Evolutionary conservation across 495 filamentous ascomycete species (phyloP), one percentile per base, ranked within the genome.

Genomic region (Lophium mytilinum): DNA sequence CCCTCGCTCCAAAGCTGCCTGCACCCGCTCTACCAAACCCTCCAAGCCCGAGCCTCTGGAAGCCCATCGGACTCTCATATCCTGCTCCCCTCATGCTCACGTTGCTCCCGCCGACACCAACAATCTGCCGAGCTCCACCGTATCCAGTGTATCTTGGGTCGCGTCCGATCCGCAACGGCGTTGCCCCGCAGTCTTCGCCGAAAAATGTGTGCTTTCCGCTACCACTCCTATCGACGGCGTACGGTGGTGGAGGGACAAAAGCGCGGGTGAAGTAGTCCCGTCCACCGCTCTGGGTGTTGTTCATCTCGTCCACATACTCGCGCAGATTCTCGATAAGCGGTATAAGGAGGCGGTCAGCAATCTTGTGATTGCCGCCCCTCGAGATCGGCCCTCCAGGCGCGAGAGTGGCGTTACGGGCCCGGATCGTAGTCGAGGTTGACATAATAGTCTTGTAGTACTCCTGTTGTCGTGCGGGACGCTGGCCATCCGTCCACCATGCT

Each of bases 401-500:
- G n/a, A 50, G 51, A 39, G 58, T 57, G 12, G 39, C 42, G 11
- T 46, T 55, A 7, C 9, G 39, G 45, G 12, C 48, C 21, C 24
- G 7, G 48, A 11, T 46, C 0, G 48, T 17, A 11, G 21, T 21
- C 10, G 50, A 50, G 17, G 56, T 48, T 18, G 39, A 47, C 50
- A 61, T 66, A 47, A 69, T 55, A 48, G 18, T 60, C 14, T 63
- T 53, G 50, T 35, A 64, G 50, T 58, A 57, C 8, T 66, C 67
- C 46, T 71, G 50, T 21, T 69, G 66, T 8, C 69, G 57, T 1
- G 51, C 58, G 17, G 64, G 66, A 9, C 54, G 68, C 40, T 63
- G 67, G 7, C 64, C 64, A 35, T 60, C 53, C 10, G 40, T 53
- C 55, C 66, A 72, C 70, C 70, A 72, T 19, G 62, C 61, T 14